Evolutionary conservation across 2,329 filamentous ascomycete species (phyloP), one percentile per base, ranked within the genome.

Genomic region (Calcarisporium arbuscula): DNA sequence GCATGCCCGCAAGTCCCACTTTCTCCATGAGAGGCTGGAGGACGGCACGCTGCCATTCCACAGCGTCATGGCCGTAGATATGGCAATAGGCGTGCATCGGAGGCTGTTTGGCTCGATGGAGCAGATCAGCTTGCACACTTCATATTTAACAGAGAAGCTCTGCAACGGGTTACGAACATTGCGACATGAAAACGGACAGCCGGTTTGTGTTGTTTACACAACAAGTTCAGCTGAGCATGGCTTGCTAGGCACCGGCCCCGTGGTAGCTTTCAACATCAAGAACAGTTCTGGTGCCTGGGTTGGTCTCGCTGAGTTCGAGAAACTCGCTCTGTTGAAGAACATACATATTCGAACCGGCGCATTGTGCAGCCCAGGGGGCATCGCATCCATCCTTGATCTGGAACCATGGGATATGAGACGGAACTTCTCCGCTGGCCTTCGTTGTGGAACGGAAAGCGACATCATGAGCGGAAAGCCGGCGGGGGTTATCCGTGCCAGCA

Each of bases 41-140:
- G 90, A 98, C 54, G 92, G 90, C 2, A 95, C 90, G 0, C 57
- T 95, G 5, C 87, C 90, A 0, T 81, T 95, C 35, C 92, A 96
- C 57, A 94, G 64, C 53, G 95, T 98, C 44, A 68, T 94, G 36
- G 90, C 89, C 3, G 64, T 95, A 7, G 81, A 82, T 45, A 67
- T 75, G 11, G 90, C 89, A 1, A 68, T 96, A 45, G 65, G 76
- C 18, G 68, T 78, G 1, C 86, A 95, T 49, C 44, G 60, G 30
- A 67, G 68, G 15, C 61, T 95, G 0, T 96, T 84, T 51, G 77
- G 76, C 4, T 77, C 77, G 1, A 85, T 94, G 72, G 60, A 67
- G 1, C 65, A 67, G 18, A 68, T 95, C 19, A 79, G 83, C 6
- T 65, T 65, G 2, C 90, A 98, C 56, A 83, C 85, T 0, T 61